A percentile compares a stretch with the other conserved stretches of the same genome.
Evolutionary conservation across 257 asterid genomes (phyloP).

Genomic region (Forsythia suspensa): DNA sequence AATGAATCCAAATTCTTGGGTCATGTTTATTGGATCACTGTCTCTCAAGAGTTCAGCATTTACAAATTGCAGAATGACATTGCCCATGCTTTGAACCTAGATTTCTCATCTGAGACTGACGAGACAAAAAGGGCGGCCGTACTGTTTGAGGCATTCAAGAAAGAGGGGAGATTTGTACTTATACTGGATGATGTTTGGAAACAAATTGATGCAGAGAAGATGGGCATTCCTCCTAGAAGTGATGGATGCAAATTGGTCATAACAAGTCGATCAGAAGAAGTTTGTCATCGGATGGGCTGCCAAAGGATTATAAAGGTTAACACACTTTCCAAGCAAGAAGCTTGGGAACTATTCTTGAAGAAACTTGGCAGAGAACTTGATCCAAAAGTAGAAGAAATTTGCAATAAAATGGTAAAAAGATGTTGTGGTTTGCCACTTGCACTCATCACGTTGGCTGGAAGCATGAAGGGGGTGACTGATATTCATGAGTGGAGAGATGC

Average conservation of each 20-base stretch:
- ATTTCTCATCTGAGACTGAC: neutral
- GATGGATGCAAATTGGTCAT: constrained; percentile 20
- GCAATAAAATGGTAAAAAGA: constrained; percentile 13
- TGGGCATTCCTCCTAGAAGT: constrained; percentile 5
- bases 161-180: neutral
- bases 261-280: constrained; percentile 20
- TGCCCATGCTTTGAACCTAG: constrained; percentile 15
- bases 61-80: constrained; percentile 13
- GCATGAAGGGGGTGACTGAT: constrained; percentile 21
- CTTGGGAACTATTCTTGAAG: constrained; percentile 16
- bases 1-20: neutral
- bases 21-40: constrained; percentile 20
- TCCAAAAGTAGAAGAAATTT: constrained; percentile 5
- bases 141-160: neutral
- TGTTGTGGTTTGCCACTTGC: constrained; percentile 23
- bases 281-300: constrained; percentile 23
- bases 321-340: constrained; percentile 2
- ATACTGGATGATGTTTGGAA: constrained; percentile 27
- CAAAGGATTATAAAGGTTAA: constrained; percentile 11
- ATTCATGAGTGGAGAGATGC: constrained; percentile 28
- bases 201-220: neutral
- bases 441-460: constrained; percentile 16
- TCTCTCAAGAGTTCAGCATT: constrained; percentile 15
- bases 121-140: constrained; percentile 1
- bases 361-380: neutral